Evolutionary conservation across 805 yeast genomes (phyloP), one percentile per base, ranked within the genome.

Genomic region (Brettanomyces naardenensis): DNA sequence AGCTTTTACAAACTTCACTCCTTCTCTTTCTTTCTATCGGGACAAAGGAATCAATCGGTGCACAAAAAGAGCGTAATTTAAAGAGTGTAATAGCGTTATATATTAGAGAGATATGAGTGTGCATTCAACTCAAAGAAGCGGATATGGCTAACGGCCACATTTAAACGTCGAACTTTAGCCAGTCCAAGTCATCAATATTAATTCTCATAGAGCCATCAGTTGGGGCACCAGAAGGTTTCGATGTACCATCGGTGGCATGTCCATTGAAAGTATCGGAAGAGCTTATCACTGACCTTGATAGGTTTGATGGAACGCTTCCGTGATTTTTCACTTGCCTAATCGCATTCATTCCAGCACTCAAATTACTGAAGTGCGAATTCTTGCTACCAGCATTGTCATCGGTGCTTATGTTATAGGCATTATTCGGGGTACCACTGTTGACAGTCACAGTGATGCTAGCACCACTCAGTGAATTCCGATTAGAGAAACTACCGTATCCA

Each of bases 91-190:
- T n/a, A n/a, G n/a, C n/a, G n/a, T n/a, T n/a, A n/a, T n/a, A n/a
- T n/a, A n/a, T n/a, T n/a, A n/a, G n/a, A n/a, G n/a, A n/a, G n/a
- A n/a, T n/a, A n/a, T n/a, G n/a, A n/a, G n/a, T n/a, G n/a, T n/a
- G n/a, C n/a, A n/a, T n/a, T n/a, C n/a, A n/a, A n/a, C n/a, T n/a
- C n/a, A n/a, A n/a, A 23, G 19, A 23, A 14, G 19, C 17, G 28
- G 4, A 19, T 7, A 10, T 21, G 13, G 17, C 19, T n/a, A 14
- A 36, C 26, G 6, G n/a, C n/a, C n/a, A n/a, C n/a, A 28, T 21
- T 44, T 36, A 58, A 35, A 56, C 52, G 33, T 58, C 63, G 46
- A 60, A 60, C 38, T 54, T 58, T 23, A 60, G 44, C 65, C 65
- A 60, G 22, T 59, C 65, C 14, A 60, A 46, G 38, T 59, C 62